Conservation (phyloP, 2,329 filamentous ascomycete genomes). For the Arthrinium puccinioides region DNA sequence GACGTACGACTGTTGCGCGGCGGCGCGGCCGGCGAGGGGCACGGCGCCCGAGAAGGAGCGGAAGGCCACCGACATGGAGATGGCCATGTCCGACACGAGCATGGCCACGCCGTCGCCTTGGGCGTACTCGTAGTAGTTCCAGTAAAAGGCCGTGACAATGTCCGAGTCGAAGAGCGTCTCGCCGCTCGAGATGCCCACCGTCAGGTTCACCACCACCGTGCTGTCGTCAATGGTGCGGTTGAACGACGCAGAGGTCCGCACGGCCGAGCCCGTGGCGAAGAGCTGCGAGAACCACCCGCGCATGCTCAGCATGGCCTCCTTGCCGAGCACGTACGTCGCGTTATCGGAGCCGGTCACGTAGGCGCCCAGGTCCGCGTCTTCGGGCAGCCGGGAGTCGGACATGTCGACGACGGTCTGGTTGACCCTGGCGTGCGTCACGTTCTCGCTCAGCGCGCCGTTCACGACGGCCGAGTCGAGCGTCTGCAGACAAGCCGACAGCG, state of each 20-base stretch:
- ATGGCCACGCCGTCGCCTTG: slow-evolving; percentile 20
- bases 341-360: slow-evolving; percentile 10
- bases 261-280: slow-evolving; percentile 21
- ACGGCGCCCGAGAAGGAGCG: slow-evolving; percentile 19
- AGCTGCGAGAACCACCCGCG: slow-evolving; percentile 23
- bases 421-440: slow-evolving; percentile 8
- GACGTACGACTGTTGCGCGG: slow-evolving; percentile 22
- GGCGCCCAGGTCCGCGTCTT: slow-evolving; percentile 12
- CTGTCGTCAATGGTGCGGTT: slow-evolving; percentile 19
- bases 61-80: slow-evolving; percentile 26
- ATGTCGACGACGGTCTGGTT: slow-evolving; percentile 20
- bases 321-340: slow-evolving; percentile 15
- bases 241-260: slow-evolving; percentile 15
- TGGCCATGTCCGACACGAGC: slow-evolving; percentile 25
- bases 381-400: slow-evolving; percentile 7
- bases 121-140: slow-evolving; percentile 30
- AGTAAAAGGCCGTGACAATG: slow-evolving; percentile 30
- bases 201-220: slow-evolving; percentile 22
- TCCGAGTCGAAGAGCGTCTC: slow-evolving; percentile 27
- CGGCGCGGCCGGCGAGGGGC: slow-evolving; percentile 19
- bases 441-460: slow-evolving; percentile 21
- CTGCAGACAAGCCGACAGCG: slow-evolving; percentile 21
- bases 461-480: slow-evolving; percentile 16
- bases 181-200: slow-evolving; percentile 23
- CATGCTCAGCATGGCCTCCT: slow-evolving; percentile 21